Evolutionary conservation across 495 filamentous ascomycete genomes (phyloP), one percentile per base, ranked within the genome.

Genomic region (Alectoria sarmentosa): DNA sequence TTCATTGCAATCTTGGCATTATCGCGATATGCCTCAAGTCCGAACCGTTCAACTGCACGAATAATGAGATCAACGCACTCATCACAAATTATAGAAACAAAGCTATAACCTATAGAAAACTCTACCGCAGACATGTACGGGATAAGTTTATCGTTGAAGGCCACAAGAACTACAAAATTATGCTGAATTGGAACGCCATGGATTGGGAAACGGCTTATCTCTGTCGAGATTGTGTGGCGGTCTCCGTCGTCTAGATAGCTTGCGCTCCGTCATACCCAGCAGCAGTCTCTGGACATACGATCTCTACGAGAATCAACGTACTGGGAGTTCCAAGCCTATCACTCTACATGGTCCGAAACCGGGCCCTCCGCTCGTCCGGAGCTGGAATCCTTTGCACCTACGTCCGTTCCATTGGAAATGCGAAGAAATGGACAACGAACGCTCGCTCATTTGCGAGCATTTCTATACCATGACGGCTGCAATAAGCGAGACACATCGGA

Each of bases 351-450:
- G 19, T 2, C 46, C 34, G 3, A 2, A 38, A 4, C 13, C 23
- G 4, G 46, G 61, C 32, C 57, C 61, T 3, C 61, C 61, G 1
- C 48, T 63, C n/a, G 2, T 21, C 26, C 46, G 61, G 15, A 63
- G 48, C 42, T 63, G 61, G 61, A 34, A 63, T 63, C 61, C 46
- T 38, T 63, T 56, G 2, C 46, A 63, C 44, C 30, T 56, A 8
- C 61, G 38, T 21, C 48, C 52, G 5, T 21, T 21, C 7, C 26
- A 4, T 3, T 26, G 34, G 34, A 9, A 56, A 3, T 9, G 13
- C 28, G 32, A 23, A 55, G 13, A 28, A 8, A 11, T 56, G 4
- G 41, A 48, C 1, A 3, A 34, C 7, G 46, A 21, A 1, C 19
- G 15, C 7, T 32, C 6, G n/a, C n/a, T 26, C 2, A 32, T 32